A percentile compares a stretch with the other conserved stretches of the same genome.
These are phyloP conservation scores for Closterium sp. DNA, from an alignment of 139 green algal species.

Conservation along the genomic window DNA sequence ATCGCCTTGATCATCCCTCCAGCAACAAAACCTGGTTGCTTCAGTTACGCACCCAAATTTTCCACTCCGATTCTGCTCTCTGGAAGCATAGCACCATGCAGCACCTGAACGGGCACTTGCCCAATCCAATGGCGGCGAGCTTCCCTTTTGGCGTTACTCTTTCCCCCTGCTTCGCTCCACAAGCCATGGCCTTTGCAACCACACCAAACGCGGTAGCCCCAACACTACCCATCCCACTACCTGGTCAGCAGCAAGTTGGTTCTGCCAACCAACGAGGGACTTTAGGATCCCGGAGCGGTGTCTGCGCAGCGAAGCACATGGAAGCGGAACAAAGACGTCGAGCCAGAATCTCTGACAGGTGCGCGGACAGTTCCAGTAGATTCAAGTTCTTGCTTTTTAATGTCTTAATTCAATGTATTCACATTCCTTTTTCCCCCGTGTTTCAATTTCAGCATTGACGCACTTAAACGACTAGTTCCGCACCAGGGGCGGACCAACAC, in stretches of 20 bases:
- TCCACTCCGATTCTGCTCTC: not conserved
- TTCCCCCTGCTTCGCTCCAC: not conserved
- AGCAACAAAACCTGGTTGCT: not conserved
- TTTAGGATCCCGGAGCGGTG: not conserved
- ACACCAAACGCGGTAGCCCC: not conserved
- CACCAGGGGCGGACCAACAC: slow-evolving; percentile 25
- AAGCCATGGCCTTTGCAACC: not conserved
- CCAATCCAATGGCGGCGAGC: not conserved
- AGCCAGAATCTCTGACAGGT: not conserved
- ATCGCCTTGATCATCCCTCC: not conserved
- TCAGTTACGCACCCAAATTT: not conserved
- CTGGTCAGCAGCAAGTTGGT: not conserved
- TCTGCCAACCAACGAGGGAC: not conserved
- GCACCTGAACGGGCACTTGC: not conserved
- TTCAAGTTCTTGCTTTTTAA: not conserved
- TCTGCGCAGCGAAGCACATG: not conserved
- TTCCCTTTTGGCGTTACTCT: not conserved
- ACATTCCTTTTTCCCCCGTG: not conserved
- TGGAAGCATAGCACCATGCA: not conserved
- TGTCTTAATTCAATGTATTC: not conserved
- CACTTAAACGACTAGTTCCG: slow-evolving; percentile 13
- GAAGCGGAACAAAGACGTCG: not conserved
- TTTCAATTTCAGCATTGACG: slow-evolving; percentile 14
- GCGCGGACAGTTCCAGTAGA: not conserved
- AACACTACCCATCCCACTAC: not conserved